A percentile compares a stretch with the other conserved stretches of the same genome.
These are phyloP conservation scores for Ganoderma lingzhi DNA, from an alignment of 1,284 basidiomycete genomes.

Conservation along the genomic window DNA sequence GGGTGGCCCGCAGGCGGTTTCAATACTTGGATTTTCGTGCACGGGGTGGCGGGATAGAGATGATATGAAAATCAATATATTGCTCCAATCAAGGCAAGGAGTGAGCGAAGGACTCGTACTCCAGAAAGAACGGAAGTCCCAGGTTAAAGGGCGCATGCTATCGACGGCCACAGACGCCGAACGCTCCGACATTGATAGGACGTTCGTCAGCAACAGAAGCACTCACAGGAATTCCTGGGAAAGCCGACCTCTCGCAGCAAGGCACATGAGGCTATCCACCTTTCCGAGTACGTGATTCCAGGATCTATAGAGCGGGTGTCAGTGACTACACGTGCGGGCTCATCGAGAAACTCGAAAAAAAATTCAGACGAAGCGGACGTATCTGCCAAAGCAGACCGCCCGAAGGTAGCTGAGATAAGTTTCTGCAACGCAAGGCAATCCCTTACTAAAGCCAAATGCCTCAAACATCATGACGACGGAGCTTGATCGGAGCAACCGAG, in stretches of 20 bases:
- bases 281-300: neutral
- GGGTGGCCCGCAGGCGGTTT: neutral
- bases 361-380: conserved; percentile 47
- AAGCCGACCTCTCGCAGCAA: neutral
- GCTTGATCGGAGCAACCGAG: neutral
- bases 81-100: neutral
- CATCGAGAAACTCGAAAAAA: conserved; percentile 3
- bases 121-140: neutral
- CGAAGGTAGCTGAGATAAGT: conserved; percentile 71
- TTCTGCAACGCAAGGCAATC: conserved; percentile 62
- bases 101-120: neutral
- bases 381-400: conserved; percentile 53
- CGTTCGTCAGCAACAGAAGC: neutral
- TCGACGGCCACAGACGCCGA: neutral
- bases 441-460: conserved; percentile 91
- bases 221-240: neutral
- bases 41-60: neutral
- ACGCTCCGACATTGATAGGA: neutral
- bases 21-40: neutral
- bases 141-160: neutral
- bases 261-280: neutral
- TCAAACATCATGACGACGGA: conserved; percentile 77
- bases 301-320: neutral
- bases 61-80: neutral
- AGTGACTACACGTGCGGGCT: neutral